phyloP scores from a whole-genome alignment of 805 yeast genomes.

The Naumovozyma castellii region DNA sequence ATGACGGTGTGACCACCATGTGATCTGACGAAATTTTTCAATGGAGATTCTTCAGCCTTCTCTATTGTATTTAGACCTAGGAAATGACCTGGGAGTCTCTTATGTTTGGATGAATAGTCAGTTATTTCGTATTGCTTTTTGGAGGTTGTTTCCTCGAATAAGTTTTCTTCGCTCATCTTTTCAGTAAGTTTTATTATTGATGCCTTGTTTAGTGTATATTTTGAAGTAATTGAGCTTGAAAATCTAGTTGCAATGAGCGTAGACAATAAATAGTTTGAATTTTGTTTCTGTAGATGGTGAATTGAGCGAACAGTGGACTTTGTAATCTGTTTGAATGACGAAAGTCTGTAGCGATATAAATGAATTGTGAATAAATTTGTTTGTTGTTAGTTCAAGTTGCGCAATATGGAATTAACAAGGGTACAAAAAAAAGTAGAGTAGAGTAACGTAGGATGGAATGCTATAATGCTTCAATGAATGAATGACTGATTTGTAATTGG shows the following conservation, averaged over 20 bases:
- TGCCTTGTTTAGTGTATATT: neutral
- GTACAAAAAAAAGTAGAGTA: neutral
- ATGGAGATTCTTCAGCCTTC: conserved; percentile 63
- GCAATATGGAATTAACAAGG: neutral
- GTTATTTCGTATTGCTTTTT: conserved; percentile 24
- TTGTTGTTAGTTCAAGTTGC: neutral
- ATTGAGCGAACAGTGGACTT: neutral
- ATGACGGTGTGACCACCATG: conserved; percentile 95
- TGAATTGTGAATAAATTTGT: neutral
- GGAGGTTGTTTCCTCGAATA: conserved; percentile 30
- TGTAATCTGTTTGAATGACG: neutral
- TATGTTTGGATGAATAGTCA: conserved; percentile 31
- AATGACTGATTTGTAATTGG: too few species aligned
- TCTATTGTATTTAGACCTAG: conserved; percentile 72
- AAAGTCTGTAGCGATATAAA: neutral
- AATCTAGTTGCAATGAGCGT: neutral
- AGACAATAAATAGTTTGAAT: too few species aligned
- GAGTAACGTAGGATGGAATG: neutral
- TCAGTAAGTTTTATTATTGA: conserved; percentile 1
- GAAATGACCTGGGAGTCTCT: conserved; percentile 59
- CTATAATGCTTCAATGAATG: too few species aligned
- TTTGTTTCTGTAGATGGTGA: neutral
- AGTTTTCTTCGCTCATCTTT: conserved; percentile 34
- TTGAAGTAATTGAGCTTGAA: too few species aligned
- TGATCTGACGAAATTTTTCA: conserved; percentile 74